Base-by-base conservation (phyloP, 2,329 filamentous ascomycete species). In the Ceratocystis cacaofunesta region DNA sequence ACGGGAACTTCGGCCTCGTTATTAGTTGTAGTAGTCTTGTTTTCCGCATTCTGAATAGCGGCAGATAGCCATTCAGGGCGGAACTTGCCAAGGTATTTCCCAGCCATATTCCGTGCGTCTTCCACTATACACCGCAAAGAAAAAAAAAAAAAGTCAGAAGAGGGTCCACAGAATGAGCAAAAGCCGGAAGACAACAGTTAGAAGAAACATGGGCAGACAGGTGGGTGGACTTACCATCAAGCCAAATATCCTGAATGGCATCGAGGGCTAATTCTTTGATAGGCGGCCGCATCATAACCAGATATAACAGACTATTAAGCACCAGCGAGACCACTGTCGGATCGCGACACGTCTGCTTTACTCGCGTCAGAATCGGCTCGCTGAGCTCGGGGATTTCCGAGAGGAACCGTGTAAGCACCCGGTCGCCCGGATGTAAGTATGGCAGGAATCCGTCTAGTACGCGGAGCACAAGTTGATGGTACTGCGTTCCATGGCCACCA, bases 391-490 rank as follows among this genome's bases (percentile, higher is more conserved):
- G 94, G 43, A 99, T 86, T 74, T 99, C 94, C 62, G 90, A 92
- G 57, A 99, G 77, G 72, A 97, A 95, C 44, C 94, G 85, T 32
- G 95, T 92, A 65, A 99, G 78, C 25, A 95, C 83, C 74, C 94
- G 92, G 73, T 99, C 94, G 68, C 90, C 88, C 1, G 87, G 83
- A 72, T 96, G 91, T n/a, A 97, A 79, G 73, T 96, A 97, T 3
- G 90, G 89, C 43, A 95, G 76, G 70, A 99, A 90, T 1, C 89
- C 89, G 72, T 96, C 91, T 19, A 99, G 80, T n/a, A 97, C 80
- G 67, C 86, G 87, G 68, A 92, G 75, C 1, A 85, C 85, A 82
- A 89, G 95, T 71, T 84, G 84, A 67, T 90, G 85, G 74, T 96
- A 96, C 73, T 94, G 83, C 43, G 60, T 48, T 52, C 65, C 81